phyloP scores from a whole-genome alignment of 2,329 filamentous ascomycete genomes.

The Aspergillus sp. region DNA sequence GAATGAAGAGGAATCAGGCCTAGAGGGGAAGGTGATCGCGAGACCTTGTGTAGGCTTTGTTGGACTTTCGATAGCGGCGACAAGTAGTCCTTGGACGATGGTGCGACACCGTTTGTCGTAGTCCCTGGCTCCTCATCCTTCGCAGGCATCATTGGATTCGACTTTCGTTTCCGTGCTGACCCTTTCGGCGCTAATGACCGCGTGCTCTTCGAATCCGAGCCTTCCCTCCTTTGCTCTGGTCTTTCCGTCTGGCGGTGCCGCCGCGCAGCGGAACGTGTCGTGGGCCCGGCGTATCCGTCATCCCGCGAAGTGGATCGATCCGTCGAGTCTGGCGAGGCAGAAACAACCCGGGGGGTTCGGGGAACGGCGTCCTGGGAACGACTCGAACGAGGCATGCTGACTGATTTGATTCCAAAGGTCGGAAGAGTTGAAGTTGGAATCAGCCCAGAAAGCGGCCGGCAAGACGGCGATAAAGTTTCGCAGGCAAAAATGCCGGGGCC shows the following conservation, averaged over 20 bases:
- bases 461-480: constrained; percentile 10
- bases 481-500: constrained; percentile 17
- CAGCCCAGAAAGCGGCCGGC: constrained; percentile 19
- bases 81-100: constrained; percentile 31
- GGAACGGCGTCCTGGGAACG: constrained; percentile 54
- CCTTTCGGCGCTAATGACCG: constrained; percentile 5
- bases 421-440: constrained; percentile 39
- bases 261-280: constrained; percentile 64
- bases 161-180: constrained; percentile 44
- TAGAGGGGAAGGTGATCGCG: constrained; percentile 82
- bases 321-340: constrained; percentile 68
- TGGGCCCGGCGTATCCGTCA: constrained; percentile 59
- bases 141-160: constrained; percentile 34
- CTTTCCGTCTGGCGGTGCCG: constrained; percentile 46
- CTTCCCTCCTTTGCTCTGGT: constrained; percentile 43
- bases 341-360: constrained; percentile 77
- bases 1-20: constrained; percentile 92
- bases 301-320: constrained; percentile 43
- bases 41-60: constrained; percentile 73
- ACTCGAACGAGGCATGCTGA: constrained; percentile 36
- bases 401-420: constrained; percentile 30
- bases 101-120: constrained; percentile 23
- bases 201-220: constrained; percentile 35
- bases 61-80: constrained; percentile 39
- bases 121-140: constrained; percentile 30